Evolutionary conservation across 2,329 filamentous ascomycete species (phyloP).

Genomic region (Exserohilum turcica): DNA sequence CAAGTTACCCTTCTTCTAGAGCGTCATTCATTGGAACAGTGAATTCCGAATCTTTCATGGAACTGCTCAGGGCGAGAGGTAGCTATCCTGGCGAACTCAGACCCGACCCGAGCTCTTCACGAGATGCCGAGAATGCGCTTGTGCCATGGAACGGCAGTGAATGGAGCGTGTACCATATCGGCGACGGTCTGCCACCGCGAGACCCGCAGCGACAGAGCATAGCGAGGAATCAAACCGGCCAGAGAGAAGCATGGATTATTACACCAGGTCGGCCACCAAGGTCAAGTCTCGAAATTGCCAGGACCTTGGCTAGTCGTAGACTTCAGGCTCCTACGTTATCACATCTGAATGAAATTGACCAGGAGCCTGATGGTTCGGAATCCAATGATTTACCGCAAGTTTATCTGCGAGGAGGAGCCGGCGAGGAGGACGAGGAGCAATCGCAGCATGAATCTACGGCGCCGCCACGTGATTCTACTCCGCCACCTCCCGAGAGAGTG

Average conservation of each 20-base stretch:
- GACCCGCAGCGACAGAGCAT: not conserved
- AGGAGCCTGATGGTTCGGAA: not conserved
- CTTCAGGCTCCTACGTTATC: not conserved
- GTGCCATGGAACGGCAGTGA: not conserved
- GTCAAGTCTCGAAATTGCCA: not conserved
- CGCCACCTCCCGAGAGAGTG: not conserved
- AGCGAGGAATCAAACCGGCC: not conserved
- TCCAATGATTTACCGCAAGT: not conserved
- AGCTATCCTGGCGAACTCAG: too few relatives aligned
- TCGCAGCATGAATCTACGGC: not conserved
- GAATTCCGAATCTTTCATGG: not conserved
- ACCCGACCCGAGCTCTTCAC: too few relatives aligned
- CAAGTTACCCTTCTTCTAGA: not conserved
- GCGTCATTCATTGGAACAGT: not conserved
- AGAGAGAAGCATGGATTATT: slow-evolving; percentile 3
- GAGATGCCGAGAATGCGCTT: not conserved
- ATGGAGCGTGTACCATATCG: slow-evolving; percentile 3
- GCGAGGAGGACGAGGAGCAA: not conserved
- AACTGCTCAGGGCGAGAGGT: not conserved
- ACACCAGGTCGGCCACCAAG: slow-evolving; percentile 1
- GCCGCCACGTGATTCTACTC: not conserved
- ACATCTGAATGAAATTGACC: not conserved
- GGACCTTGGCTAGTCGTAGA: not conserved
- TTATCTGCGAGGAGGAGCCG: slow-evolving; percentile 4
- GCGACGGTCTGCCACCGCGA: slow-evolving; percentile 1